Evolutionary conservation across 2,329 filamentous ascomycete species (phyloP).

Genomic region (Fusarium fracticaudum): DNA sequence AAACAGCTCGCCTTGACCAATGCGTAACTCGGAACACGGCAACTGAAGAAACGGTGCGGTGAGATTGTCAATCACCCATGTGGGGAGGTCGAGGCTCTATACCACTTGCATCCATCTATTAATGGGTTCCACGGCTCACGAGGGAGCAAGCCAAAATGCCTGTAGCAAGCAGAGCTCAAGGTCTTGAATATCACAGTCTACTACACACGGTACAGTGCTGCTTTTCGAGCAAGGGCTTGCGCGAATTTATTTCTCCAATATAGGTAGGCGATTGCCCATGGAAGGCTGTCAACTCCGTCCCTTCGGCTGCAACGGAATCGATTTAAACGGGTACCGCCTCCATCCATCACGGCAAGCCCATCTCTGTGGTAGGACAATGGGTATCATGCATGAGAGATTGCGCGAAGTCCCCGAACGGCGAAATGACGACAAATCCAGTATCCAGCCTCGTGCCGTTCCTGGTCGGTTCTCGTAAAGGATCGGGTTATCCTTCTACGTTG

Average conservation of each 20-base stretch:
- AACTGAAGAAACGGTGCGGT: constrained; percentile 39
- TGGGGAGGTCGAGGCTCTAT: constrained; percentile 38
- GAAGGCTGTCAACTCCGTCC: background rate
- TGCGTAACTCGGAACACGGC: constrained; percentile 44
- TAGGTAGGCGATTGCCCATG: background rate
- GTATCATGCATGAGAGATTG: constrained; percentile 28
- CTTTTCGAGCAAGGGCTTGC: constrained; percentile 16
- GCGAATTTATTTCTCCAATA: constrained; percentile 27
- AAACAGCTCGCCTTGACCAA: constrained; percentile 9
- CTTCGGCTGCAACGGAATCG: constrained; percentile 15
- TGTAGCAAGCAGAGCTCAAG: constrained; percentile 17
- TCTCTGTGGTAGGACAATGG: constrained; percentile 8
- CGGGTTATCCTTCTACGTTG: background rate
- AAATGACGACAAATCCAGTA: constrained; percentile 9
- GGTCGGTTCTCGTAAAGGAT: background rate
- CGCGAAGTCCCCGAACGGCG: background rate
- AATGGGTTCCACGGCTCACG: constrained; percentile 20
- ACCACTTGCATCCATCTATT: constrained; percentile 15
- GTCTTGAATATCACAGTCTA: constrained; percentile 17
- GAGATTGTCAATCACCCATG: constrained; percentile 39
- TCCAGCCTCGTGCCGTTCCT: constrained; percentile 4
- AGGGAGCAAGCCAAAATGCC: constrained; percentile 8
- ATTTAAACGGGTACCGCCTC: constrained; percentile 1
- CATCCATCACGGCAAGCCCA: background rate
- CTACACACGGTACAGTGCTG: constrained; percentile 3